Base-by-base conservation (phyloP, 2,329 filamentous ascomycete species). In the Emergomyces pasteurianus region DNA sequence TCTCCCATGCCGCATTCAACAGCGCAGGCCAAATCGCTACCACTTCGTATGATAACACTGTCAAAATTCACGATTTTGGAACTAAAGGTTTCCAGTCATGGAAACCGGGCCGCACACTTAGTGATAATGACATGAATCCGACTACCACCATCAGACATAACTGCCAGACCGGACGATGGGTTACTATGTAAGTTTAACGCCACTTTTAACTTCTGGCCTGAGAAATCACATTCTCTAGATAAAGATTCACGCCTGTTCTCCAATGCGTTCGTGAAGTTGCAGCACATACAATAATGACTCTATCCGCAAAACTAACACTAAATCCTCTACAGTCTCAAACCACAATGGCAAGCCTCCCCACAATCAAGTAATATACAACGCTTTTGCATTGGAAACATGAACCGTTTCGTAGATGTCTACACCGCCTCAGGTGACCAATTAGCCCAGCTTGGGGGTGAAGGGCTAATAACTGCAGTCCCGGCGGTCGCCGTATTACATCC, bases 361-460 rank as follows among this genome's bases (percentile, higher is more conserved):
- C 77, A 81, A 40, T 90, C 94, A 62, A 38, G 31, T 10, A 86
- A 86, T 8, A 85, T 95, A 5, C 87, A 95, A 64, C 90, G 92
- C 63, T 91, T 99, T 68, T 89, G 85, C 28, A 92, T 99, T 61
- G 94, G 90, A 1, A 99, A 97, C 67, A 97, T 97, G 94, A 96
- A 95, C 71, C 85, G 94, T 1, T 97, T 96, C 67, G 90, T 97
- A 1, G 94, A 99, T 70, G 83, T 99, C 0, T 99, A 88, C 72
- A 88, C 87, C 0, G 81, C 85, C 0, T 83, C 88, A 56, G 94
- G 94, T 0, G 86, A 90, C 68, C 92, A 97, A 72, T 76, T 97
- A 3, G 92, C 89, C 0, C 92, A 97, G 73, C 77, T 99, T 3
- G 90, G 87, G 1, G 90, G 91, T 0, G 90, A 95, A 0, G 89